Evolutionary conservation across 1,284 basidiomycete genomes (phyloP), one percentile per base, ranked within the genome.

Genomic region (Melampsora americana): DNA sequence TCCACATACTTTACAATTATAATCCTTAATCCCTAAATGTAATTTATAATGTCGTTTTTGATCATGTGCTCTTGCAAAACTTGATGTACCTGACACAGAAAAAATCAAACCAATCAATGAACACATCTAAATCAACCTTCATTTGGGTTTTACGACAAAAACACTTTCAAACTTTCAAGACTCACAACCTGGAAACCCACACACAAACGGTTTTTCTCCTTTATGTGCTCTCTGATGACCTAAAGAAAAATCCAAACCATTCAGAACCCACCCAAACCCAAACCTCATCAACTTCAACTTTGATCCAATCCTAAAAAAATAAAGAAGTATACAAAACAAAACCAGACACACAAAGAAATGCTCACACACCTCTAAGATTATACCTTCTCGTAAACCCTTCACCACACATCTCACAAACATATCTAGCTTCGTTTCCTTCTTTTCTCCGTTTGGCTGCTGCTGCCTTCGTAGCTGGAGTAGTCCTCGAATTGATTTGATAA

Each of bases 321-420:
- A n/a, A n/a, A n/a, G n/a, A n/a, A n/a, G n/a, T n/a, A n/a, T n/a
- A n/a, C n/a, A 62, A 2, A 62, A 3, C 28, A 18, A 32, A 62
- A 6, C 2, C 16, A 62, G 6, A 62, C 26, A 62, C 26, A 62
- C 64, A 35, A 66, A 7, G 46, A 61, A 2, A 16, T 18, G 16
- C 3, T 20, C 1, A 66, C 28, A 5, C 1, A 73, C 70, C 70
- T 65, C 70, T 14, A 32, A 73, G 62, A 30, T 73, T 73, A 42
- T 73, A 73, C 26, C 70, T 42, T 39, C 70, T 66, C 0, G 70
- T 73, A 28, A 73, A 73, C 1, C 61, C 53, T 66, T 73, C 70
- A 32, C 70, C 70, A 62, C 70, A 73, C 70, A 73, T 73, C 11
- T 73, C 70, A 50, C 70, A 73, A 23, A 73, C 44, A 44, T 73